Conservation (phyloP, 441 rosid species). For the Pelargonium fulgidum region DNA sequence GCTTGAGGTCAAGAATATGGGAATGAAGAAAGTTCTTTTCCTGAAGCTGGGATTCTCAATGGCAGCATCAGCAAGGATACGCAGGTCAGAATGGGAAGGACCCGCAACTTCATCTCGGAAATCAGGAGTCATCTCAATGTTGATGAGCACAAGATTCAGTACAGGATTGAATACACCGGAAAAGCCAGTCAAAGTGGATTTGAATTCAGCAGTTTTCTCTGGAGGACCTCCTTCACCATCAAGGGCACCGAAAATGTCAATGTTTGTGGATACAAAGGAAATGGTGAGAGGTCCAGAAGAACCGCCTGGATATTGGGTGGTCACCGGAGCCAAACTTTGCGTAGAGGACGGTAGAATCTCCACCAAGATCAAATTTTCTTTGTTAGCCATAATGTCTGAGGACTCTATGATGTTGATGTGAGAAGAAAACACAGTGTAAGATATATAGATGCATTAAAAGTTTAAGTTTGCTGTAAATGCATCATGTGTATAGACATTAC, state of each 20-base stretch:
- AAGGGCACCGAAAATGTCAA: constrained; percentile 54
- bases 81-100: constrained; percentile 79
- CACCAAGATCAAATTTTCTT: constrained; percentile 67
- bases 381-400: constrained; percentile 70
- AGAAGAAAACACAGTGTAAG: constrained; percentile 4
- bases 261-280: constrained; percentile 82
- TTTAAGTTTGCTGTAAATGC: too few species aligned
- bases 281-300: constrained; percentile 86
- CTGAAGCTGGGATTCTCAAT: constrained; percentile 79
- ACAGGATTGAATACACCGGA: constrained; percentile 39
- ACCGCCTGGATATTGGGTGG: constrained; percentile 89
- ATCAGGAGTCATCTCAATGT: constrained; percentile 68
- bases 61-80: constrained; percentile 51
- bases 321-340: constrained; percentile 84
- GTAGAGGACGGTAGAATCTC: constrained; percentile 75
- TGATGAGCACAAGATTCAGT: constrained; percentile 64
- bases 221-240: constrained; percentile 60
- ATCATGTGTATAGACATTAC: too few species aligned
- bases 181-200: constrained; percentile 49
- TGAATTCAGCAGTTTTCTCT: constrained; percentile 82
- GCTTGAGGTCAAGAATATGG: constrained; percentile 77
- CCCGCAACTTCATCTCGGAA: constrained; percentile 54
- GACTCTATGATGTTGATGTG: constrained; percentile 53
- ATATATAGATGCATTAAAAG: too few species aligned
- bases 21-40: constrained; percentile 79